A percentile compares a stretch with the other conserved stretches of the same genome.
phyloP scores from a whole-genome alignment of 2,329 filamentous ascomycete species.

The Capronia coronata region DNA sequence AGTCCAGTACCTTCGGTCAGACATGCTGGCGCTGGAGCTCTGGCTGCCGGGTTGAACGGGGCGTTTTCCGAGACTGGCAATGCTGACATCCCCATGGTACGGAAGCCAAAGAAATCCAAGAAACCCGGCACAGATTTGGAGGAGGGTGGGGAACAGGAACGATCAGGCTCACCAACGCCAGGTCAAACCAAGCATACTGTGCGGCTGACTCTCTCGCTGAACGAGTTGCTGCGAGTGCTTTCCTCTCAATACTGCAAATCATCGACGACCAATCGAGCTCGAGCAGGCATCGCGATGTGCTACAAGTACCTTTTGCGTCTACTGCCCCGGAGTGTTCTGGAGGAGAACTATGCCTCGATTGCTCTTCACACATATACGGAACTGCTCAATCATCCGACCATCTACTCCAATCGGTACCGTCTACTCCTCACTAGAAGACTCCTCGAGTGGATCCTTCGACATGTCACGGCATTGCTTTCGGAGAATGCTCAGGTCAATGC shows the following conservation, averaged over 20 bases:
- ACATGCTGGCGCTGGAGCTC: conserved; percentile 76
- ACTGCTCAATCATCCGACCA: conserved; percentile 66
- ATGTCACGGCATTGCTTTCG: conserved; percentile 74
- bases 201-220: conserved; percentile 64
- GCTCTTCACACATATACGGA: conserved; percentile 75
- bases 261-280: conserved; percentile 70
- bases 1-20: conserved; percentile 67
- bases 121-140: conserved; percentile 58
- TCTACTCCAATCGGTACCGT: conserved; percentile 80
- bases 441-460: conserved; percentile 71
- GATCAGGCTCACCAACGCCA: conserved; percentile 62
- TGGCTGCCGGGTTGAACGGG: conserved; percentile 77
- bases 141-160: conserved; percentile 66
- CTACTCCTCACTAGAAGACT: conserved; percentile 78
- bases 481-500: conserved; percentile 83
- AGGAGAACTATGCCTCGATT: conserved; percentile 74
- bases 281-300: conserved; percentile 78
- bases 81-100: conserved; percentile 52
- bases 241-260: conserved; percentile 72
- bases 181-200: conserved; percentile 65
- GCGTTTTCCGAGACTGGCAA: conserved; percentile 61
- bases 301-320: conserved; percentile 75
- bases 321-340: conserved; percentile 74
- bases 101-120: conserved; percentile 66
- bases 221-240: conserved; percentile 71